phyloP scores from a whole-genome alignment of 306 rosid species.

The Psophocarpus tetragonolobus region DNA sequence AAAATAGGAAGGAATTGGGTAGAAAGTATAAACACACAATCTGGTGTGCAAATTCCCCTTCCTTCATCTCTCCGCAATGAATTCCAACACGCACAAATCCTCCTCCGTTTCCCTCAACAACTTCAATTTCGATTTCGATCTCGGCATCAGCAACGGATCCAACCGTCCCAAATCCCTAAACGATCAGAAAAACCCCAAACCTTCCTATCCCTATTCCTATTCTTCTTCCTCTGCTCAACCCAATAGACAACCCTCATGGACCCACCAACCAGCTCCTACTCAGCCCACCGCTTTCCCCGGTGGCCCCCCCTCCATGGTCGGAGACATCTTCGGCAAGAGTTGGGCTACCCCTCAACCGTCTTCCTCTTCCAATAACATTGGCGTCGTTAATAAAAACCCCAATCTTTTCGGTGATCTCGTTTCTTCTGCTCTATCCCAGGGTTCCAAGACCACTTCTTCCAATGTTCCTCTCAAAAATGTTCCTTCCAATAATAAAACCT shows the following conservation, averaged over 20 bases:
- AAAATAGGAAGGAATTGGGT: too few relatives aligned
- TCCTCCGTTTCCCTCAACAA: conserved; percentile 58
- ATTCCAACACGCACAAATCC: conserved; percentile 43
- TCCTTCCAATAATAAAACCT: conserved; percentile 31
- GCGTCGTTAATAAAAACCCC: conserved; percentile 72
- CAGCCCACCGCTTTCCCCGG: conserved; percentile 44
- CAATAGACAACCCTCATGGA: conserved; percentile 67
- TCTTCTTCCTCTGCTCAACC: conserved; percentile 57
- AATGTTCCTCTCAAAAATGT: conserved; percentile 71
- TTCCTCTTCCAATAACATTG: conserved; percentile 40
- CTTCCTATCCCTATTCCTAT: conserved; percentile 45
- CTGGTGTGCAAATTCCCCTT: too few relatives aligned
- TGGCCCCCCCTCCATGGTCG: conserved; percentile 79
- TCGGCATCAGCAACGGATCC: conserved; percentile 83
- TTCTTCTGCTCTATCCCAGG: conserved; percentile 70
- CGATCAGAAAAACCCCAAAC: conserved; percentile 70
- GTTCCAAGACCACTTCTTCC: conserved; percentile 37
- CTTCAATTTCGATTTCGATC: conserved; percentile 86
- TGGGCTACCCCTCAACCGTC: conserved; percentile 69
- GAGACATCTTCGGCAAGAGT: conserved; percentile 86
- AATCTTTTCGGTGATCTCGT: conserved; percentile 93
- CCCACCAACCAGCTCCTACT: conserved; percentile 73
- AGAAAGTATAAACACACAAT: too few relatives aligned
- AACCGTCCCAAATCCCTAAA: conserved; percentile 74
- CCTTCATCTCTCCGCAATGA: conserved; percentile 14